Percentiles rank a stretch among this genome's conserved stretches.
Evolutionary conservation across 1,139 yeast genomes (phyloP).

Genomic region (Taphrina pruni): DNA sequence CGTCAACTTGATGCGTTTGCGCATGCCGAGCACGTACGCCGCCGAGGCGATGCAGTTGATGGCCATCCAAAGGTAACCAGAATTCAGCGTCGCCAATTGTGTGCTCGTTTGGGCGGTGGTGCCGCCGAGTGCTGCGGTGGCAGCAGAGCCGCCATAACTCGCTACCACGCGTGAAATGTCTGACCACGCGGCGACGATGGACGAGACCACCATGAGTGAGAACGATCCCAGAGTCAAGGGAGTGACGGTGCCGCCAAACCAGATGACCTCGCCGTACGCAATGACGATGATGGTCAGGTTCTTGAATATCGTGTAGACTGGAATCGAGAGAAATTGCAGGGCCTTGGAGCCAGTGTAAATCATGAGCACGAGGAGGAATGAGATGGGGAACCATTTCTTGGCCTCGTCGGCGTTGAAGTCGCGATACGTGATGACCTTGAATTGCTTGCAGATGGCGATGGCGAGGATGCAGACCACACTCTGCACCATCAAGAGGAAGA

Average conservation of each 20-base stretch:
- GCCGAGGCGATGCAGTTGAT: slow-evolving; percentile 93
- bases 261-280: slow-evolving; percentile 96
- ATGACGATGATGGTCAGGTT: slow-evolving; percentile 93
- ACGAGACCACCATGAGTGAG: slow-evolving; percentile 86
- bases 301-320: slow-evolving; percentile 96
- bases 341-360: slow-evolving; percentile 97
- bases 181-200: slow-evolving; percentile 92
- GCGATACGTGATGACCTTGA: slow-evolving; percentile 83
- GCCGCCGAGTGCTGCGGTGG: slow-evolving; percentile 43
- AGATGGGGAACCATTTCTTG: slow-evolving; percentile 89
- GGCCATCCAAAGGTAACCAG: slow-evolving; percentile 97
- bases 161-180: slow-evolving; percentile 61
- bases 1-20: slow-evolving; percentile 95
- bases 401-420: slow-evolving; percentile 86
- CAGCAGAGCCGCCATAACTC: slow-evolving; percentile 48
- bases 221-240: slow-evolving; percentile 89
- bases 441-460: slow-evolving; percentile 70
- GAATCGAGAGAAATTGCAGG: slow-evolving; percentile 82
- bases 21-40: slow-evolving; percentile 88
- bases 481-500: slow-evolving; percentile 68
- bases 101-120: slow-evolving; percentile 47
- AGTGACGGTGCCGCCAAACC: slow-evolving; percentile 95
- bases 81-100: slow-evolving; percentile 58
- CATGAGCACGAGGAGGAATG: slow-evolving; percentile 85
- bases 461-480: slow-evolving; percentile 79